Evolutionary conservation across 2,329 filamentous ascomycete species (phyloP), one percentile per base, ranked within the genome.

Genomic region (Ceratocystis diversiconidia): DNA sequence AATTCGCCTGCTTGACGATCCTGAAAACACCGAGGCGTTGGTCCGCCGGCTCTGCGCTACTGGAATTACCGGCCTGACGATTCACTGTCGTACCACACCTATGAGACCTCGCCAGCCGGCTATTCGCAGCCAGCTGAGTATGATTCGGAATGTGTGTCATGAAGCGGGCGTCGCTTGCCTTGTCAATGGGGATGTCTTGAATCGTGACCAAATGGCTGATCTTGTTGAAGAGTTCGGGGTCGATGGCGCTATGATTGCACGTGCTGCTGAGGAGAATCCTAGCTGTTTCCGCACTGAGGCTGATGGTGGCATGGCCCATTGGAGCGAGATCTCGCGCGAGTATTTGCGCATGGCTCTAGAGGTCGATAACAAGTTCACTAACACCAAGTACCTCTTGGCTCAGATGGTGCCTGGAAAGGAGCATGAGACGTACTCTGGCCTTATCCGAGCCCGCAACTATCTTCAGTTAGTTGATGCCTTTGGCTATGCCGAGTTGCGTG

Each of bases 231-330:
- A 96, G 73, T 96, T 83, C 72, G 87, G 86, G n/a, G 89, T 88
- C 5, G 92, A 97, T 72, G 92, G 92, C 5, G 94, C 90, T 68
- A 99, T 99, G 94, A 97, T 99, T 71, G 94, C 94, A 8, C 94
- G 90, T 2, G 83, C 90, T 2, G 94, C 94, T 0, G 94, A 99
- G 78, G 84, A 86, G 69, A 99, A 99, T 73, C 84, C 91, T 2
- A 95, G 89, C 69, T 92, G 89, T 72, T 99, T 99, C 78, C 82
- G 88, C 48, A 74, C 81, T 0, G 76, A 82, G 46, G 82, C 79
- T 0, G 82, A 89, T 50, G 91, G 90, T 10, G 90, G 89, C 1
- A 72, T 86, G 43, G 81, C 84, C 0, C 78, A 82, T 0, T 97
- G 92, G 92, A 77, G 80, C 67, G 86, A 92, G 62, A 85, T 95